These are phyloP conservation scores for Parachaetomium inaequale DNA, from an alignment of 495 filamentous ascomycete species.

Conservation along the genomic window DNA sequence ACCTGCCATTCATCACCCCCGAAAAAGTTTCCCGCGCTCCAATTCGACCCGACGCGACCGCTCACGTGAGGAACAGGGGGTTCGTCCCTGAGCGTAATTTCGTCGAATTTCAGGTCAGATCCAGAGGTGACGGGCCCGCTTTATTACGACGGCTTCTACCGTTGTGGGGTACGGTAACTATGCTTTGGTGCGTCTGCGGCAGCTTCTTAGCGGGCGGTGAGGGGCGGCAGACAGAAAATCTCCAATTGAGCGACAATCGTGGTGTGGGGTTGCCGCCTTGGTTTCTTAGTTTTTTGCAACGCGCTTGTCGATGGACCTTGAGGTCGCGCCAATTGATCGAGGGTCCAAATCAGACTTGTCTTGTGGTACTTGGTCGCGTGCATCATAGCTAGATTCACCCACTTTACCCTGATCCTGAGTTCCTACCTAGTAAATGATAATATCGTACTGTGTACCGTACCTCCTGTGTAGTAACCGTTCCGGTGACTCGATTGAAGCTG, in stretches of 20 bases:
- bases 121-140: neutral
- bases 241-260: conserved; percentile 8
- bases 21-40: conserved; percentile 27
- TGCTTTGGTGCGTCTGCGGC: neutral
- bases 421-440: no score
- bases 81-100: neutral
- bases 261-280: conserved; percentile 4
- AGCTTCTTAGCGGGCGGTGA: conserved; percentile 16
- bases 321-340: neutral
- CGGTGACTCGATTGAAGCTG: neutral
- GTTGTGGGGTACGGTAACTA: neutral
- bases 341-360: neutral
- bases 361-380: neutral
- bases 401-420: no score
- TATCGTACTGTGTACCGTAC: no score
- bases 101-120: neutral
- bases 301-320: conserved; percentile 2
- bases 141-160: conserved; percentile 4
- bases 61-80: conserved; percentile 27
- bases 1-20: no score
- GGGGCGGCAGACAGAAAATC: conserved; percentile 16
- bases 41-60: conserved; percentile 11
- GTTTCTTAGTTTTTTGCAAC: conserved; percentile 13
- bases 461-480: neutral
- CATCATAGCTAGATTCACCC: neutral